A percentile compares a stretch with the other conserved stretches of the same genome.
Evolutionary conservation across 305 asterid species (phyloP).

Genomic region (Euphrasia arctica): DNA sequence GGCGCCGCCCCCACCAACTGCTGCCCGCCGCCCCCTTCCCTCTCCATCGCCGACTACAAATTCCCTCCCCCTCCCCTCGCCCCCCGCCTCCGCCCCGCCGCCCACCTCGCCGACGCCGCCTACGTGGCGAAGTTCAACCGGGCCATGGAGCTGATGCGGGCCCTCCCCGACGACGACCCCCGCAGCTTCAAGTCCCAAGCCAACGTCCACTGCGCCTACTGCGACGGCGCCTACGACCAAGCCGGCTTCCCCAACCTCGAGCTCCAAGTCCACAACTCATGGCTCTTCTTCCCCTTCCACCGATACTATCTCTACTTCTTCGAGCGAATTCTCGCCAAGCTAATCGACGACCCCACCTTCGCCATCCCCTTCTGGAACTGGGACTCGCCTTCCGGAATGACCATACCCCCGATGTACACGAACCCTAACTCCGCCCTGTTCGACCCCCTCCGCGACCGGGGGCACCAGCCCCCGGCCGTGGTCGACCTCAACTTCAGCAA

Average conservation of each 20-base stretch:
- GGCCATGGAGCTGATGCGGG: constrained; percentile 61
- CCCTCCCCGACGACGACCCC: constrained; percentile 70
- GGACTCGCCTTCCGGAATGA: constrained; percentile 62
- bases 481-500: constrained; percentile 56
- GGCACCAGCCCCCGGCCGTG: constrained; percentile 59
- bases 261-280: constrained; percentile 66
- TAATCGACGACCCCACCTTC: constrained; percentile 62
- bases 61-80: constrained; percentile 36
- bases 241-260: constrained; percentile 61
- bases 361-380: constrained; percentile 82
- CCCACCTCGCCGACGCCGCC: constrained; percentile 50
- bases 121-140: constrained; percentile 48
- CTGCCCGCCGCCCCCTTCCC: constrained; percentile 57
- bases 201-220: constrained; percentile 76
- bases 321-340: constrained; percentile 57
- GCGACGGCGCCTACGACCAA: constrained; percentile 81
- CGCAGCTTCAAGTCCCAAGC: constrained; percentile 81
- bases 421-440: constrained; percentile 45
- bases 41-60: constrained; percentile 35
- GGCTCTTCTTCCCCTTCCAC: constrained; percentile 79
- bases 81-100: constrained; percentile 61
- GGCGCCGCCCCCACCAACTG: constrained; percentile 57
- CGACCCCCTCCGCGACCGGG: constrained; percentile 49
- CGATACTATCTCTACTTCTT: constrained; percentile 68
- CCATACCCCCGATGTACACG: constrained; percentile 44